Evolutionary conservation across 2,329 filamentous ascomycete genomes (phyloP).

Genomic region (Penicillium polonicum): DNA sequence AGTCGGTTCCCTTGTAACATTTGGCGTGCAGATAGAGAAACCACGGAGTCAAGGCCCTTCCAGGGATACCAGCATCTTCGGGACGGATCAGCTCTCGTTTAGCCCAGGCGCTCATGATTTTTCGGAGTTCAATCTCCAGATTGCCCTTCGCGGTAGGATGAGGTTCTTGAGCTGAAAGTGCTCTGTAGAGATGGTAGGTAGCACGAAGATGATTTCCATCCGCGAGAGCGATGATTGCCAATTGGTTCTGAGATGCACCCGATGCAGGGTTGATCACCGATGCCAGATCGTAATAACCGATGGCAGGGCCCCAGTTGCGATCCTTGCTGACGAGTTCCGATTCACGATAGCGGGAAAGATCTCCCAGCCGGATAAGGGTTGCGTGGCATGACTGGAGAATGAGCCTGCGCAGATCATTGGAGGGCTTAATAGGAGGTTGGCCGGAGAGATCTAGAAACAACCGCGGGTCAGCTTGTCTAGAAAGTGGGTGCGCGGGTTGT

Average conservation of each 20-base stretch:
- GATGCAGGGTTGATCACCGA: slow-evolving; percentile 73
- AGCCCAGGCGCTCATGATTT: slow-evolving; percentile 58
- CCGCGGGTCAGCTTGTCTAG: slow-evolving; percentile 6
- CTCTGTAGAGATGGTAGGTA: slow-evolving; percentile 86
- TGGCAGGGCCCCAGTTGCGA: slow-evolving; percentile 73
- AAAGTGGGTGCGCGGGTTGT: not conserved
- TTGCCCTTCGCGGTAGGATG: slow-evolving; percentile 74
- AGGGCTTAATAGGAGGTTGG: slow-evolving; percentile 48
- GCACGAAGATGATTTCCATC: slow-evolving; percentile 76
- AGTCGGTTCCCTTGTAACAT: slow-evolving; percentile 74
- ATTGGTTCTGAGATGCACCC: slow-evolving; percentile 83
- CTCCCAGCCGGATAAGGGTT: slow-evolving; percentile 81
- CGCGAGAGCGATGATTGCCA: slow-evolving; percentile 79
- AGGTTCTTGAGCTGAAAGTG: slow-evolving; percentile 70
- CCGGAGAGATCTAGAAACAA: slow-evolving; percentile 41
- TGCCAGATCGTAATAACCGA: slow-evolving; percentile 82
- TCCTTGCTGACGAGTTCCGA: slow-evolving; percentile 69
- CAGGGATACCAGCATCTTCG: slow-evolving; percentile 51
- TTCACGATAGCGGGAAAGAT: slow-evolving; percentile 82
- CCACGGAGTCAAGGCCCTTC: slow-evolving; percentile 69
- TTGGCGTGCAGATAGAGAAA: slow-evolving; percentile 83
- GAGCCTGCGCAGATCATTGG: slow-evolving; percentile 54
- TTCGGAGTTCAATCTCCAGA: slow-evolving; percentile 75
- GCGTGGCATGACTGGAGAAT: slow-evolving; percentile 75
- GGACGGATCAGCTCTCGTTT: slow-evolving; percentile 51